Evolutionary conservation across 495 filamentous ascomycete genomes (phyloP).

Genomic region (Penicillium parvum): DNA sequence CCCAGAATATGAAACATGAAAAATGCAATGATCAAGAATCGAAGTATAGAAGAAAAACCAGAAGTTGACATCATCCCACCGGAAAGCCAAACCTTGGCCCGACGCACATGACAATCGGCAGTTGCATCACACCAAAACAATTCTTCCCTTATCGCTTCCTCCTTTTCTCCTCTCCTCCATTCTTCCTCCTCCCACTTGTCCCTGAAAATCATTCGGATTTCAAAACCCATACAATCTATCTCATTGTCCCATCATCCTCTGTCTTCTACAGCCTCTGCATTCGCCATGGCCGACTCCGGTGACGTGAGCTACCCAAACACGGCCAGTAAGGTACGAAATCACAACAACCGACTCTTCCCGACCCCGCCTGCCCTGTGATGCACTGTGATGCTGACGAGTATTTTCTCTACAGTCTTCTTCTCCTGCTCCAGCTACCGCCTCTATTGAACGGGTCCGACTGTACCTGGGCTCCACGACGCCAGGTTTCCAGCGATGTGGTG

Average conservation of each 20-base stretch:
- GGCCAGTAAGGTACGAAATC: slow-evolving; percentile 41
- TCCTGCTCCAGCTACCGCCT: background rate
- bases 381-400: slow-evolving; percentile 12
- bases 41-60: too few relatives aligned
- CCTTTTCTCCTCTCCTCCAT: slow-evolving; percentile 8
- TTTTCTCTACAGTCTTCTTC: slow-evolving; percentile 7
- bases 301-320: slow-evolving; percentile 43
- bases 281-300: slow-evolving; percentile 30
- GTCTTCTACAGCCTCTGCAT: background rate
- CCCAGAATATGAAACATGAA: too few relatives aligned
- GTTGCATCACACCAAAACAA: slow-evolving; percentile 22
- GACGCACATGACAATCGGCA: slow-evolving; percentile 19
- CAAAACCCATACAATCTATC: background rate
- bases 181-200: background rate
- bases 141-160: slow-evolving; percentile 15
- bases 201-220: too few relatives aligned
- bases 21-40: too few relatives aligned
- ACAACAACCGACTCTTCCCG: slow-evolving; percentile 10
- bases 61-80: slow-evolving; percentile 18
- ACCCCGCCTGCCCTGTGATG: slow-evolving; percentile 5
- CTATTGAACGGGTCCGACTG: slow-evolving; percentile 16
- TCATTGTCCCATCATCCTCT: slow-evolving; percentile 1
- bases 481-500: slow-evolving; percentile 25
- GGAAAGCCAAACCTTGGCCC: slow-evolving; percentile 16
- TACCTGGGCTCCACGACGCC: slow-evolving; percentile 14